Evolutionary conservation across 2,329 filamentous ascomycete species (phyloP), one percentile per base, ranked within the genome.

Genomic region (Aspergillus uvarum): DNA sequence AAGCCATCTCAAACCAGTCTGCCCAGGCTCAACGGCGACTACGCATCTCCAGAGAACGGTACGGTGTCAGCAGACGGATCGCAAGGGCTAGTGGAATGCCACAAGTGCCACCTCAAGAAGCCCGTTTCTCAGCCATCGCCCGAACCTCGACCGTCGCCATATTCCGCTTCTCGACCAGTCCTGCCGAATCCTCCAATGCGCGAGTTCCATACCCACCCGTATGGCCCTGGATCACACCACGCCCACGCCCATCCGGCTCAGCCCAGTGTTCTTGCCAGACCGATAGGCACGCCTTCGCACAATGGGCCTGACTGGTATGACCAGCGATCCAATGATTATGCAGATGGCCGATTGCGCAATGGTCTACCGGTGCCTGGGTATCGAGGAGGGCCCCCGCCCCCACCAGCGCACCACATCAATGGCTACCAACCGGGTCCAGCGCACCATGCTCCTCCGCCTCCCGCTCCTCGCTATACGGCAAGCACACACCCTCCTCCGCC

Each of bases 61-160:
- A 59, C 61, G 68, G 59, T 67, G 64, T 32, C 63, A 63, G 44
- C 29, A 24, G 63, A 65, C 16, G 61, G 54, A 8, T 53, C 59
- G 50, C 67, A 74, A 67, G 61, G 83, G 31, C 83, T 82, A 62
- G 89, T 86, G 64, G 88, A 92, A 74, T 93, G 90, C 68, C 90
- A 93, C 76, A 90, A 91, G 73, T 93, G 90, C 63, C 81, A 84
- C 67, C 72, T 79, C 65, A 82, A 77, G 31, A 82, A 82, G 59
- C 63, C 67, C 19, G 65, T 71, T 4, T 63, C 72, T 11, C 67
- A 69, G 54, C 68, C 71, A 29, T 69, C 69, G 35, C 68, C 74
- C 1, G 76, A 77, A 59, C 69, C 70, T 42, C 70, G 71, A 21
- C 71, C 71, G 24, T 74, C 74, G 38, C 71, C 73, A 10, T 76